Conservation (phyloP, 140 eudicot species). For the Cichorium intybus region DNA sequence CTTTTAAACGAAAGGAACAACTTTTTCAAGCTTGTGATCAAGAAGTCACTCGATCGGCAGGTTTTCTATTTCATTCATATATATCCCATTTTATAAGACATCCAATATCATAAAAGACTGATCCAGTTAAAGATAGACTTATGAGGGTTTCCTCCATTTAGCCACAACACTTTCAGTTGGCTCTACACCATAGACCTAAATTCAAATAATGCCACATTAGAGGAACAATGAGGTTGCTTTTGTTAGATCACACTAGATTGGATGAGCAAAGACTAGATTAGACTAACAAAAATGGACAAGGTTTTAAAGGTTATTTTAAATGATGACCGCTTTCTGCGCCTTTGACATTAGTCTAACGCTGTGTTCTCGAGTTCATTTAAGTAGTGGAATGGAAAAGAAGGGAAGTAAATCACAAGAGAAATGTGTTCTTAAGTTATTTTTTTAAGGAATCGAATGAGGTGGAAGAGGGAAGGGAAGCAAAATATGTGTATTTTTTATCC, state of each 20-base stretch:
- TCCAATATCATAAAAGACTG: background rate
- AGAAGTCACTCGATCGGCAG: background rate
- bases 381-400: no score
- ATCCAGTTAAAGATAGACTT: background rate
- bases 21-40: background rate
- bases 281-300: no score
- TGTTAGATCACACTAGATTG: background rate
- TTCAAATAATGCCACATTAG: background rate
- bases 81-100: background rate
- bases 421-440: no score
- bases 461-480: no score
- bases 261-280: background rate
- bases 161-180: slow-evolving; percentile 42
- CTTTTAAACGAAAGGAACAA: background rate
- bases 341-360: no score
- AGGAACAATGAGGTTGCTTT: background rate
- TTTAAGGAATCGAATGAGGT: no score
- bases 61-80: background rate
- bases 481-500: no score
- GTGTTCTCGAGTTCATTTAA: no score
- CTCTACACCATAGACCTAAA: slow-evolving; percentile 47
- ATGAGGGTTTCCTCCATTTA: slow-evolving; percentile 41
- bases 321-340: no score
- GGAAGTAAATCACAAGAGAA: no score
- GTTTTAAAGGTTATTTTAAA: no score